Evolutionary conservation across 352 stramenopile species (phyloP).

Genomic region (Phytopythium kandeliae): DNA sequence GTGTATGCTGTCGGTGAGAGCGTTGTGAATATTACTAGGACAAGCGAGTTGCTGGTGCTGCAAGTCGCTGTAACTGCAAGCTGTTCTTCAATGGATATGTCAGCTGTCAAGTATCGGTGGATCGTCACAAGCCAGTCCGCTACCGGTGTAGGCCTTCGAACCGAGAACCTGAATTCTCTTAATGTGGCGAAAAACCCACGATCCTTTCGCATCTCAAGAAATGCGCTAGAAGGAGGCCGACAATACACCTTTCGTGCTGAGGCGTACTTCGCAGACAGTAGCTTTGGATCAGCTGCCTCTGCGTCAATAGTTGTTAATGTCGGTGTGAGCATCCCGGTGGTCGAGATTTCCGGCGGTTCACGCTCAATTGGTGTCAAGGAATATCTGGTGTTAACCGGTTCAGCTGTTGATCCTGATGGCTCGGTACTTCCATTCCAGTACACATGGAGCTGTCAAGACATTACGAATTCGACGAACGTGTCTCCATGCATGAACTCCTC

Average conservation of each 20-base stretch:
- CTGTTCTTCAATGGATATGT: conserved; percentile 32
- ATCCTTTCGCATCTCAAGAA: conserved; percentile 39
- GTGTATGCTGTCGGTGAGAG: conserved; percentile 48
- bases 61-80: conserved; percentile 40
- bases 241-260: conserved; percentile 56
- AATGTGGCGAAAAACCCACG: conserved; percentile 62
- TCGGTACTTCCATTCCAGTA: conserved; percentile 29
- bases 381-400: conserved; percentile 40
- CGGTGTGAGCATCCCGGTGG: conserved; percentile 24
- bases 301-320: conserved; percentile 39
- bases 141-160: conserved; percentile 1
- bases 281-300: conserved; percentile 9
- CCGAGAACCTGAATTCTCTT: conserved; percentile 31
- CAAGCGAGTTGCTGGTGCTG: conserved; percentile 28
- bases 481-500: conserved; percentile 11
- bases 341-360: conserved; percentile 33
- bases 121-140: conserved; percentile 19
- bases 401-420: conserved; percentile 43
- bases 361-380: conserved; percentile 48
- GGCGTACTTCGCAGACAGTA: conserved; percentile 35
- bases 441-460: conserved; percentile 46
- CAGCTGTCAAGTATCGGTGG: conserved; percentile 41
- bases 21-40: conserved; percentile 23
- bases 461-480: conserved; percentile 25
- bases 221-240: conserved; percentile 24